Conservation (phyloP, 2,329 filamentous ascomycete genomes). For the Cladosporium sp. region DNA sequence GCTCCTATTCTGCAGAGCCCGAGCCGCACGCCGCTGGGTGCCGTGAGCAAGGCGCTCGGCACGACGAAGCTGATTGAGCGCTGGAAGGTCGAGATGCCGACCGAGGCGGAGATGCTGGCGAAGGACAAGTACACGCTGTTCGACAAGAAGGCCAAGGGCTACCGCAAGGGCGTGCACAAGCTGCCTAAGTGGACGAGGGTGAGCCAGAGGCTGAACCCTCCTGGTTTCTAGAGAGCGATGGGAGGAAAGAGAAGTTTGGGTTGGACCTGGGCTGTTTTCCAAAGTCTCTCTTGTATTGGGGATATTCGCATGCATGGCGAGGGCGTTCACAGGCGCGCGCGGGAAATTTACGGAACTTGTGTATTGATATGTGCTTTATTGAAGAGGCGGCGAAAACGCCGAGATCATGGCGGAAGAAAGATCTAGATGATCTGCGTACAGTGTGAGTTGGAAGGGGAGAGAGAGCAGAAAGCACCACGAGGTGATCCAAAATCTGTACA, state of each 20-base stretch:
- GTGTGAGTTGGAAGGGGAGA: neutral
- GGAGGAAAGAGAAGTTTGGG: neutral
- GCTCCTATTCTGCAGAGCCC: conserved; percentile 13
- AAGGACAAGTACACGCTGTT: conserved; percentile 98
- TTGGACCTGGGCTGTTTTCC: neutral
- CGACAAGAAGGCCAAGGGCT: conserved; percentile 91
- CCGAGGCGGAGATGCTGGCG: conserved; percentile 91
- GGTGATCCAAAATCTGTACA: conserved; percentile 3
- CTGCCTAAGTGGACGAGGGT: conserved; percentile 84
- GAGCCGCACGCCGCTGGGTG: conserved; percentile 26
- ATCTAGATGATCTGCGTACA: neutral
- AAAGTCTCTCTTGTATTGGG: neutral
- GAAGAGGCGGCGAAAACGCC: neutral
- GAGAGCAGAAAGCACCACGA: neutral
- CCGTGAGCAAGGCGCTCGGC: conserved; percentile 47
- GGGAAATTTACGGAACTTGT: neutral
- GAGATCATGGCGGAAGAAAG: neutral
- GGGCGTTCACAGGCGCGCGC: conserved; percentile 6
- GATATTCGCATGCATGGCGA: conserved; percentile 12
- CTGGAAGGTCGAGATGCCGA: conserved; percentile 97
- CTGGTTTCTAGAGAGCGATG: conserved; percentile 70
- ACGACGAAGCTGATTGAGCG: conserved; percentile 75
- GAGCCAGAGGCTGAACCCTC: conserved; percentile 89
- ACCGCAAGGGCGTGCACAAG: conserved; percentile 93
- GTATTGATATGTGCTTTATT: conserved; percentile 15